phyloP scores from a whole-genome alignment of 2,329 filamentous ascomycete species.

The Talaromyces sp. region DNA sequence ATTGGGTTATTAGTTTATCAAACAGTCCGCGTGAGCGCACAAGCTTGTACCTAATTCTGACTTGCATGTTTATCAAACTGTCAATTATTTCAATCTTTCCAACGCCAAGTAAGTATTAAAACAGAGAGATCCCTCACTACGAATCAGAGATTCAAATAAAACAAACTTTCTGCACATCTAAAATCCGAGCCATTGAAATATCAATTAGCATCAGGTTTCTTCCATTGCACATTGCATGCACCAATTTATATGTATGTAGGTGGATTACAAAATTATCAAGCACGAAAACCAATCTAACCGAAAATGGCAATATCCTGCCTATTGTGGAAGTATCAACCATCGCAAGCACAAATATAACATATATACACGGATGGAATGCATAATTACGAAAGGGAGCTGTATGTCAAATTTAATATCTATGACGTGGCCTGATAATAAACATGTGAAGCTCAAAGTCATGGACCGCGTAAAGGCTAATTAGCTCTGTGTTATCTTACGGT shows the following conservation, averaged over 20 bases:
- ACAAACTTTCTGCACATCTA: no score
- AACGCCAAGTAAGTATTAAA: neutral
- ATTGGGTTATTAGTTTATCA: neutral
- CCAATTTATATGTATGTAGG: neutral
- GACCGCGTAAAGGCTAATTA: no score
- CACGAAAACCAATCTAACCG: neutral
- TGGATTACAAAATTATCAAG: neutral
- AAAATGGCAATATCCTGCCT: neutral
- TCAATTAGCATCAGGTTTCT: neutral
- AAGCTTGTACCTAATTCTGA: neutral
- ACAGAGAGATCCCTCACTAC: neutral
- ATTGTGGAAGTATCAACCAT: neutral
- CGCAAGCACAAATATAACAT: no score
- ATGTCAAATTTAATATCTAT: no score
- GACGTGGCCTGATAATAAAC: no score
- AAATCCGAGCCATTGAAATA: no score
- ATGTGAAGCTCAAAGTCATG: no score
- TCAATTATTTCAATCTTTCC: neutral
- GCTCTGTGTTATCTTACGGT: no score
- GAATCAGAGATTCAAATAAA: no score
- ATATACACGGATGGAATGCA: no score
- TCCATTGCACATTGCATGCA: neutral
- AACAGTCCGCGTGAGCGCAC: neutral
- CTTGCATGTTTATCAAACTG: neutral
- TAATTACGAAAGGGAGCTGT: no score